Percentiles rank a stretch among this genome's conserved stretches.
Evolutionary conservation across 768 basidiomycete genomes (phyloP).

Genomic region (Termitomyces sp.): DNA sequence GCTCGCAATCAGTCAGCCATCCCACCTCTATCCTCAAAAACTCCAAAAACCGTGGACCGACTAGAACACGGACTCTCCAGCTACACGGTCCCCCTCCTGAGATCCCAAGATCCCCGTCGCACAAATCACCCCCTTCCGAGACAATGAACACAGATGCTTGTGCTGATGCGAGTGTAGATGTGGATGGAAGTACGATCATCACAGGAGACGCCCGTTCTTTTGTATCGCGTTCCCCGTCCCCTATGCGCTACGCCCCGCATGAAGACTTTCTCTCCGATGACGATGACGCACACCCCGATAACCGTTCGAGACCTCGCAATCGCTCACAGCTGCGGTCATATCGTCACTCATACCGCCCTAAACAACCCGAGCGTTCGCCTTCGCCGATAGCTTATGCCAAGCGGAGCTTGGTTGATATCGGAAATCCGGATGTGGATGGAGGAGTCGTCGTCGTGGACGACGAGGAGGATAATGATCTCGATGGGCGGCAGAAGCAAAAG

Average conservation of each 20-base stretch:
- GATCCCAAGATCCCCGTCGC: background rate
- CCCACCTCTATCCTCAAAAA: background rate
- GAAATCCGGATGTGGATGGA: background rate
- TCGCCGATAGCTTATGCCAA: conserved; percentile 22
- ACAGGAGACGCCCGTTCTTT: conserved; percentile 16
- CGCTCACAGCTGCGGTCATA: conserved; percentile 10
- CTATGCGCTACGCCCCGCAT: conserved; percentile 31
- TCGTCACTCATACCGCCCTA: conserved; percentile 9
- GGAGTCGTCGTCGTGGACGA: no score
- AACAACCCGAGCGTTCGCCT: conserved; percentile 6
- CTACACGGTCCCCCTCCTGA: background rate
- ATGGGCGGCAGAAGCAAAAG: background rate
- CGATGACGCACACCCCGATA: background rate
- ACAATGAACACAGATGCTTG: background rate
- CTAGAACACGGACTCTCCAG: background rate
- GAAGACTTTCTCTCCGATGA: conserved; percentile 16
- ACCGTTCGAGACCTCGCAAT: conserved; percentile 4
- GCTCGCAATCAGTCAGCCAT: background rate
- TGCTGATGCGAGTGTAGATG: conserved; percentile 8
- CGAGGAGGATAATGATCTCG: background rate
- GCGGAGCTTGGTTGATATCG: conserved; percentile 12
- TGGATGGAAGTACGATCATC: conserved; percentile 13
- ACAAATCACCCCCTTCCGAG: background rate
- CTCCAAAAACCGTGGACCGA: background rate
- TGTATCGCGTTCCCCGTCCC: conserved; percentile 26